Conservation (phyloP, 2,329 filamentous ascomycete genomes). For the Fonsecaea erecta region DNA sequence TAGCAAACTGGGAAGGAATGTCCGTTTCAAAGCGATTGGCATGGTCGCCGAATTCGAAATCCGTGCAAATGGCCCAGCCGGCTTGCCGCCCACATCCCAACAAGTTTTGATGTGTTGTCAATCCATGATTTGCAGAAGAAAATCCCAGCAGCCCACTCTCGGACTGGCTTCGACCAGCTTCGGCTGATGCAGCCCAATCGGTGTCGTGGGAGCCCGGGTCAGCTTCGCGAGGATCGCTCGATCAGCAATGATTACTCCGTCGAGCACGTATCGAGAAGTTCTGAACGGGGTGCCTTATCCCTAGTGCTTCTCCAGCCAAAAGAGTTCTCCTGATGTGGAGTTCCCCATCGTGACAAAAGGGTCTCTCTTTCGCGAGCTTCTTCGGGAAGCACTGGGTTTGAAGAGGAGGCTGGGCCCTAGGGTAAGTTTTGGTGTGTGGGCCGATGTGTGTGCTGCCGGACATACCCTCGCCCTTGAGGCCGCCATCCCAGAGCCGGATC, state of each 20-base stretch:
- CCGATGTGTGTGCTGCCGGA: not conserved
- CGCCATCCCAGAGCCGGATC: not conserved
- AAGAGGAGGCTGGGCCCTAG: not conserved
- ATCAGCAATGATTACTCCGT: slow-evolving; percentile 19
- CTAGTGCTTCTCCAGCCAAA: slow-evolving; percentile 19
- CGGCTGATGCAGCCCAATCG: slow-evolving; percentile 27
- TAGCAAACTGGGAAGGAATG: not conserved
- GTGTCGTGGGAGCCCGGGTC: slow-evolving; percentile 2
- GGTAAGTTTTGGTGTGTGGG: not conserved
- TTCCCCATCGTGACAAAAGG: slow-evolving; percentile 1
- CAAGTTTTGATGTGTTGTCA: slow-evolving; percentile 32
- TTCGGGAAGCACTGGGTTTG: not conserved
- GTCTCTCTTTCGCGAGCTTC: not conserved
- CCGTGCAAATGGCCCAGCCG: slow-evolving; percentile 20
- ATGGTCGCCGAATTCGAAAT: slow-evolving; percentile 6
- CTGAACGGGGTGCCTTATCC: slow-evolving; percentile 19
- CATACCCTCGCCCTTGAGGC: not conserved
- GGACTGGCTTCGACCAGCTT: slow-evolving; percentile 18
- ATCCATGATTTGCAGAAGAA: slow-evolving; percentile 32
- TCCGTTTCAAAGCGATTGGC: slow-evolving; percentile 4
- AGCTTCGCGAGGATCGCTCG: slow-evolving; percentile 27
- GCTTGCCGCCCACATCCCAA: slow-evolving; percentile 25
- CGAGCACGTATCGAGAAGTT: slow-evolving; percentile 15
- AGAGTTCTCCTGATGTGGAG: slow-evolving; percentile 3
- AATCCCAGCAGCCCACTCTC: slow-evolving; percentile 18